A percentile compares a stretch with the other conserved stretches of the same genome.
phyloP scores from a whole-genome alignment of 2,329 filamentous ascomycete species.

The Colletotrichum echinochloae region DNA sequence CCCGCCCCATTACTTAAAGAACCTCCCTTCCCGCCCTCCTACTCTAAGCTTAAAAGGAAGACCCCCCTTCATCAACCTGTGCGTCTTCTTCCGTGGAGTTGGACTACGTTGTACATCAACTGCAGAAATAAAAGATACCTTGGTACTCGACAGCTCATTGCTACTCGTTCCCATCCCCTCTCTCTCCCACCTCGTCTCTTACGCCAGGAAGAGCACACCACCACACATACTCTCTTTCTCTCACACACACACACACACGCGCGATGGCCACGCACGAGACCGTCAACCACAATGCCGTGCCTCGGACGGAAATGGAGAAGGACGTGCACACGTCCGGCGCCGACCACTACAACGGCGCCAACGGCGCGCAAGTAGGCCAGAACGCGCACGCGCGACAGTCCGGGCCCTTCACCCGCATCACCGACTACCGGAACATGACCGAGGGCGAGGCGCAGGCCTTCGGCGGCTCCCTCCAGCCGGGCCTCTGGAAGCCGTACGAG shows the following conservation, averaged over 20 bases:
- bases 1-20: conserved; percentile 35
- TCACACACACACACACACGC: not conserved
- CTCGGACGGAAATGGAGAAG: conserved; percentile 36
- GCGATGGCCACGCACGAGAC: conserved; percentile 39
- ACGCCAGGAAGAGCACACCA: conserved; percentile 23
- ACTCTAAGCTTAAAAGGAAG: not conserved
- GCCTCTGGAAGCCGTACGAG: conserved; percentile 71
- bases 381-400: conserved; percentile 28
- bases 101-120: conserved; percentile 10
- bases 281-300: conserved; percentile 19
- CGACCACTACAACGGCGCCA: conserved; percentile 29
- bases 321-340: conserved; percentile 38
- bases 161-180: not conserved
- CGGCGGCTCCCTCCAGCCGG: conserved; percentile 80
- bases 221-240: too few relatives aligned
- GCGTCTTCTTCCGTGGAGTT: conserved; percentile 30
- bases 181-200: not conserved
- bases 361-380: conserved; percentile 27
- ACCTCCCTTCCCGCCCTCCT: conserved; percentile 22
- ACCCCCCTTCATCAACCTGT: conserved; percentile 14
- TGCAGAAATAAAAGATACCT: conserved; percentile 23
- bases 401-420: conserved; percentile 36
- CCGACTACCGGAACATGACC: conserved; percentile 39
- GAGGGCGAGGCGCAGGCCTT: conserved; percentile 60
- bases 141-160: not conserved